These are phyloP conservation scores for Solanum hybrid DNA, from an alignment of 305 asterid species.

Conservation along the genomic window DNA sequence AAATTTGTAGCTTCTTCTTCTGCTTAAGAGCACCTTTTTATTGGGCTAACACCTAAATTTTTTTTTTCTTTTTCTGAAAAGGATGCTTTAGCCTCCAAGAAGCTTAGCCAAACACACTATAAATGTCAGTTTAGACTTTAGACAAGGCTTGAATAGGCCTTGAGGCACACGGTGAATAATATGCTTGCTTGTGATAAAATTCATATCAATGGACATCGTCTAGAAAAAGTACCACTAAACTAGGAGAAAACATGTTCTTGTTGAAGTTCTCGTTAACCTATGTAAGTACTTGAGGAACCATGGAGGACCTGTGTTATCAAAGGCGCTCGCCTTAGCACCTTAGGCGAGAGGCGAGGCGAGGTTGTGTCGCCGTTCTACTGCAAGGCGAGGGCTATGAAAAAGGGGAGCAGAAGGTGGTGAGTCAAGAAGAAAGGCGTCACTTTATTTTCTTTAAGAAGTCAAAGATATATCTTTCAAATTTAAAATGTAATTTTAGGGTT, in stretches of 20 bases:
- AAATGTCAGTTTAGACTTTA: background rate
- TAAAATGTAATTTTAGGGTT: background rate
- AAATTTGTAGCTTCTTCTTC: background rate
- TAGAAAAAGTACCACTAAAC: background rate
- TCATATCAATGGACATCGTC: background rate
- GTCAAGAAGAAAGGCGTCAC: background rate
- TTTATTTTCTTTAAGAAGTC: background rate
- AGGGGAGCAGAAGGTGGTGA: background rate
- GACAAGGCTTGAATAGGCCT: background rate
- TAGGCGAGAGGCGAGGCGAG: background rate
- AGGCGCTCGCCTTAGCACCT: background rate
- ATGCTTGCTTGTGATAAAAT: background rate
- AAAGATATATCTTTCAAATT: background rate
- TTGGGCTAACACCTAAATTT: background rate
- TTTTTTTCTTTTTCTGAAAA: background rate
- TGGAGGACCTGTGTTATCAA: background rate
- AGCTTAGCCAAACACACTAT: background rate
- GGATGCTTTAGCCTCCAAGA: background rate
- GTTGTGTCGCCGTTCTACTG: background rate
- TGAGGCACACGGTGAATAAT: background rate
- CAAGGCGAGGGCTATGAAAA: background rate
- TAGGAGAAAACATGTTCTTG: background rate
- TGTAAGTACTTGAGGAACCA: background rate
- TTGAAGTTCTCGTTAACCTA: background rate
- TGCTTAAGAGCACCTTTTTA: background rate